Evolutionary conservation across 2,329 filamentous ascomycete genomes (phyloP).

Genomic region (Chrysoporthe austroafricana): DNA sequence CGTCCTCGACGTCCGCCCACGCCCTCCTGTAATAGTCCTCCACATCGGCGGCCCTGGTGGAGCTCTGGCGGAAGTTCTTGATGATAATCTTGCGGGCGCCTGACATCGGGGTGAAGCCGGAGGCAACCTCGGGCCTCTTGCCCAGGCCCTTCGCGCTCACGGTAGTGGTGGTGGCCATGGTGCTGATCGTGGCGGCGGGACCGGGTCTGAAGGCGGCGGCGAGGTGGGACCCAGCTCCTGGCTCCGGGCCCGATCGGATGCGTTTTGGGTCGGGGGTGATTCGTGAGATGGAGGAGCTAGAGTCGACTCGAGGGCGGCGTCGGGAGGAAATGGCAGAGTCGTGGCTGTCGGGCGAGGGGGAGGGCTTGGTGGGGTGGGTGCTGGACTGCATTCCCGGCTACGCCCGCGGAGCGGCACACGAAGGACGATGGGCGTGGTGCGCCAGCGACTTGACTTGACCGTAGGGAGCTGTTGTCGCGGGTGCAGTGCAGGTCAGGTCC

Average conservation of each 20-base stretch:
- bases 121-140: conserved; percentile 43
- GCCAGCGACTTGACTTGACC: conserved; percentile 22
- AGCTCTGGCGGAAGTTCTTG: conserved; percentile 78
- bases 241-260: conserved; percentile 26
- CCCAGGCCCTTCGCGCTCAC: conserved; percentile 40
- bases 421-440: conserved; percentile 1
- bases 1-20: conserved; percentile 73
- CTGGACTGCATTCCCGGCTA: conserved; percentile 28
- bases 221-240: background rate
- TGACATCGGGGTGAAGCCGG: conserved; percentile 69
- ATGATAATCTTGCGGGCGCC: conserved; percentile 89
- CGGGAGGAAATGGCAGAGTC: conserved; percentile 27
- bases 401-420: conserved; percentile 16
- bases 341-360: conserved; percentile 16
- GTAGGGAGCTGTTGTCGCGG: background rate
- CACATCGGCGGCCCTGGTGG: conserved; percentile 62
- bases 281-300: conserved; percentile 28
- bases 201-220: background rate
- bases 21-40: conserved; percentile 78
- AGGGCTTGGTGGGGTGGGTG: conserved; percentile 16
- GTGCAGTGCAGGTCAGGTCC: background rate
- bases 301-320: conserved; percentile 38
- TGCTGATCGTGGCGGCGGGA: background rate
- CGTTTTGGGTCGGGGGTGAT: conserved; percentile 37
- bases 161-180: conserved; percentile 25